Conservation (phyloP, 192 early-diverging fungal genomes). For the Entomortierella parvispora region DNA sequence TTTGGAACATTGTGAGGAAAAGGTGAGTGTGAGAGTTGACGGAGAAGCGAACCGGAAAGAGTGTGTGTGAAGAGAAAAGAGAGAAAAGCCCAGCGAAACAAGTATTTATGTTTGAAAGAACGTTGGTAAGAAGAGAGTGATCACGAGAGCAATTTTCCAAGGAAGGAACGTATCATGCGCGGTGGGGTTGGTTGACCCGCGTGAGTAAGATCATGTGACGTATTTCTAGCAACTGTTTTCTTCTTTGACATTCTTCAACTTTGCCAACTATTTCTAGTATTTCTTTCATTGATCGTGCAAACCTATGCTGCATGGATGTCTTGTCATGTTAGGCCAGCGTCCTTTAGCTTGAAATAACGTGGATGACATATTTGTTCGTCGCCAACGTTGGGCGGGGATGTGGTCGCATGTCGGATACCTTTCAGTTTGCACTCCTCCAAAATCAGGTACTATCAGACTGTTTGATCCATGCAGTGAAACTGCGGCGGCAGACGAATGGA, state of each 20-base stretch:
- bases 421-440: constrained; percentile 10
- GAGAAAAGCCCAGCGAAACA: neutral
- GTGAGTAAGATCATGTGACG: too few relatives aligned
- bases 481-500: constrained; percentile 14
- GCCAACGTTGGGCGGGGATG: constrained; percentile 9
- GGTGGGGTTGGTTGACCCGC: too few relatives aligned
- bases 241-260: too few relatives aligned
- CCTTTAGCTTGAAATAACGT: constrained; percentile 19
- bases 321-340: constrained; percentile 18
- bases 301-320: constrained; percentile 19
- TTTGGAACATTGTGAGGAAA: constrained; percentile 39
- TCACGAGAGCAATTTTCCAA: too few relatives aligned
- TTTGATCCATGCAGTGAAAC: constrained; percentile 22
- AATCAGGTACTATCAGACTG: constrained; percentile 15
- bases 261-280: too few relatives aligned
- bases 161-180: too few relatives aligned
- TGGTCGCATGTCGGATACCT: constrained; percentile 11
- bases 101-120: too few relatives aligned
- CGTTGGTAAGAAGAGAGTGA: too few relatives aligned
- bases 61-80: constrained; percentile 1
- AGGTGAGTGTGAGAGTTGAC: neutral
- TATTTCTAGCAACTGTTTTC: too few relatives aligned
- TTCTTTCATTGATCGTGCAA: constrained; percentile 22
- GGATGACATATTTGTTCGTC: constrained; percentile 12
- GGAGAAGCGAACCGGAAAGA: neutral